phyloP scores from a whole-genome alignment of 192 early-diverging fungal species.

The Mortierella antarctica region DNA sequence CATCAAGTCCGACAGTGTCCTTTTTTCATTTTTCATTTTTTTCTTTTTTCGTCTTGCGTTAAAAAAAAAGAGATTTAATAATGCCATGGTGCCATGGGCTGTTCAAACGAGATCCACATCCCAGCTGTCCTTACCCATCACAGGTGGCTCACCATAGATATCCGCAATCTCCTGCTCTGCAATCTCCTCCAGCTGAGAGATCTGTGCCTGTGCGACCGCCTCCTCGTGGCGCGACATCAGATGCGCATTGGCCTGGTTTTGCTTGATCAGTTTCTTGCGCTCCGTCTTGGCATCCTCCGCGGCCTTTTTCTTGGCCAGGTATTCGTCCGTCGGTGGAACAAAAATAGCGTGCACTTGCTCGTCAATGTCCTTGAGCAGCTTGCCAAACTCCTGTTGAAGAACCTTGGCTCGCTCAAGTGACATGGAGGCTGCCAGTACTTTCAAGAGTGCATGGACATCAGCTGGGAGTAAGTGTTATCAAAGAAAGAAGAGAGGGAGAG shows the following conservation, averaged over 20 bases:
- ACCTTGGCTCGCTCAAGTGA: constrained; percentile 56
- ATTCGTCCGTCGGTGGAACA: constrained; percentile 56
- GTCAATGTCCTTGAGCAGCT: constrained; percentile 58
- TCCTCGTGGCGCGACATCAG: constrained; percentile 53
- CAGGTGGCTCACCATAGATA: constrained; percentile 46
- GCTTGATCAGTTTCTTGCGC: constrained; percentile 39
- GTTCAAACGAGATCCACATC: constrained; percentile 47
- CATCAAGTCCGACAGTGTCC: background rate
- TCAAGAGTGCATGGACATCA: constrained; percentile 65
- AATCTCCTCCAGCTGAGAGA: constrained; percentile 46
- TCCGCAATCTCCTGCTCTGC: constrained; percentile 50
- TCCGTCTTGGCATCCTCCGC: constrained; percentile 49
- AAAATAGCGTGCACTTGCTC: constrained; percentile 60
- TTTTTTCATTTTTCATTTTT: background rate
- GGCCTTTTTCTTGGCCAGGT: constrained; percentile 49
- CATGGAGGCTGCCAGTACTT: constrained; percentile 62
- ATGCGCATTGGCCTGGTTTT: constrained; percentile 40
- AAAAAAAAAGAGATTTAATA: too few species aligned
- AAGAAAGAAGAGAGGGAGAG: background rate
- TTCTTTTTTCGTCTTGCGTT: background rate
- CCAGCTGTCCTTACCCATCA: constrained; percentile 43
- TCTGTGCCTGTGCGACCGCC: constrained; percentile 43
- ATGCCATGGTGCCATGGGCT: background rate
- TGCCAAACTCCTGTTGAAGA: constrained; percentile 61
- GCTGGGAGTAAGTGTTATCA: constrained; percentile 37